Evolutionary conservation across 169 alveolate species (phyloP), one percentile per base, ranked within the genome.

Genomic region (Babesia ovata): DNA sequence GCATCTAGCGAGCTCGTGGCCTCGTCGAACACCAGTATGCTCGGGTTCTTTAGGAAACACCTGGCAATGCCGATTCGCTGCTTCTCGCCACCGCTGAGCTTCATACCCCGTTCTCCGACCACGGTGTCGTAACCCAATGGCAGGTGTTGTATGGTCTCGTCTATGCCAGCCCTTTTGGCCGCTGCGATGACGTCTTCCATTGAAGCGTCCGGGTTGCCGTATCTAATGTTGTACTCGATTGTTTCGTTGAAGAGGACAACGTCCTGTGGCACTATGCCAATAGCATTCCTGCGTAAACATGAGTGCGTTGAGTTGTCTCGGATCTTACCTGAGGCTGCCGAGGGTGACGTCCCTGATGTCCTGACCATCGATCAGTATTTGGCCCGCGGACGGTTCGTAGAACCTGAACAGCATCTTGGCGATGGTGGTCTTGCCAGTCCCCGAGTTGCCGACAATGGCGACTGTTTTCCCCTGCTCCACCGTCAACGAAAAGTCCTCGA

Each of bases 1-100:
- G 93, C 79, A 79, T 97, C 99, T 49, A 97, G 88, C 29, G 98
- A 97, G 46, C 97, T 90, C 12, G 99, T 97, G 0, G 99, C 99
- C 83, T 97, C 99, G 85, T 97, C 99, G 73, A 97, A 87, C 52
- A 97, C 79, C 12, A 97, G 74, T 22, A 95, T 91, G 28, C 88
- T 74, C 16, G 97, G 95, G 63, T 92, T 91, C 67, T 93, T 91
- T 50, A 93, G 70, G 52, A 93, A 69, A 4, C 96, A 95, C 52
- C 97, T 77, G 13, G 97, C 97, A n/a, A 93, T 92, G n/a, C 95
- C 95, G 19, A 93, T 82, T 52, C 97, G 61, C 74, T 93, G 97
- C 70, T 92, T 93, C 71, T 93, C 96, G 16, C 97, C 97, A 45
- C 97, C 97, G 28, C 95, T 89, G 58, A 93, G 84, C 45, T 83